Percentiles rank a stretch among this genome's conserved stretches.
Conservation (phyloP, 1,139 yeast genomes). For the Hyphopichia burtonii region DNA sequence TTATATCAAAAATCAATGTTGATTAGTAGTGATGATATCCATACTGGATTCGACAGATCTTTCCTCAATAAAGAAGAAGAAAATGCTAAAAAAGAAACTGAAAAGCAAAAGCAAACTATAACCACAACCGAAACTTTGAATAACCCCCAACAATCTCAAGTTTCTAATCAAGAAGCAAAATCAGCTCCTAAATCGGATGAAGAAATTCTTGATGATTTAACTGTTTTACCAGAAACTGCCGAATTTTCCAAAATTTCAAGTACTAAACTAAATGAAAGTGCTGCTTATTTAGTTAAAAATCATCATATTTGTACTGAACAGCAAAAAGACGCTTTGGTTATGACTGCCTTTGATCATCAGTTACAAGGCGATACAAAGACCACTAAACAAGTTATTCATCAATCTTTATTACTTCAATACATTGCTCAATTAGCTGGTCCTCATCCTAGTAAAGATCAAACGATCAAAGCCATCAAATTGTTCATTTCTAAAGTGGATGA, state of each 20-base stretch:
- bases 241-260: conserved; percentile 60
- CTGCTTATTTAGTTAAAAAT: conserved; percentile 55
- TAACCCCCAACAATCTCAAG: conserved; percentile 11
- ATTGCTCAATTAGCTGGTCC: conserved; percentile 59
- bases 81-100: conserved; percentile 8
- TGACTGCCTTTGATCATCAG: conserved; percentile 89
- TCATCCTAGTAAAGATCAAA: conserved; percentile 28
- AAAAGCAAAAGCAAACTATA: conserved; percentile 9
- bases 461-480: conserved; percentile 58
- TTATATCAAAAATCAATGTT: conserved; percentile 69
- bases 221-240: conserved; percentile 55
- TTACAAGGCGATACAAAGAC: conserved; percentile 53
- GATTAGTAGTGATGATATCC: conserved; percentile 88
- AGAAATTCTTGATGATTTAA: conserved; percentile 34
- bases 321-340: conserved; percentile 89
- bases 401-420: conserved; percentile 79
- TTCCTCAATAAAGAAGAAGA: conserved; percentile 57
- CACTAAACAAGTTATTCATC: conserved; percentile 69
- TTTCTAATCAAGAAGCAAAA: conserved; percentile 6
- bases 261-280: conserved; percentile 47
- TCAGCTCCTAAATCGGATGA: conserved; percentile 16
- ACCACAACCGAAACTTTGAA: conserved; percentile 33
- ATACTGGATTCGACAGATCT: conserved; percentile 90
- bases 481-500: conserved; percentile 67
- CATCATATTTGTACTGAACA: conserved; percentile 72